Evolutionary conservation across 495 filamentous ascomycete genomes (phyloP), one percentile per base, ranked within the genome.

Genomic region (Hypoxylon cercidicola): DNA sequence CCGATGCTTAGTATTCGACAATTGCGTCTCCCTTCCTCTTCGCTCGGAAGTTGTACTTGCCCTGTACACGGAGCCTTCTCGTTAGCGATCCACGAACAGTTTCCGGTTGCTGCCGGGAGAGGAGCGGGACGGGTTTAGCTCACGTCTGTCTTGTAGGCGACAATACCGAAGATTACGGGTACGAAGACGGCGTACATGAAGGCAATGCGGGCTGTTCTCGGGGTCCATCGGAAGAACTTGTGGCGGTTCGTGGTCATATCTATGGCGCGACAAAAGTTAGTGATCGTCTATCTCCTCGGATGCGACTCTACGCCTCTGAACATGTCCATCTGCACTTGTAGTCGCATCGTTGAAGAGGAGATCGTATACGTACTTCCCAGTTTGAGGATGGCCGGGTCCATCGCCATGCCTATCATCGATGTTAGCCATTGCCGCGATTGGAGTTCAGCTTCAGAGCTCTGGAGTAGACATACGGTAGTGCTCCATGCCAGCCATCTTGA

Each of bases 141-240:
- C 82, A 99, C 95, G 75, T 98, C 94, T 23, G 87, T 91, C 58
- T 81, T 83, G 70, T 88, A 96, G 16, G 84, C 91, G 34, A 93
- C 49, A 61, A 88, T 87, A 32, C 87, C 87, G 52, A 97, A 39
- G 32, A 88, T 76, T 28, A 76, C 72, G 5, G 95, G 95, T 19
- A 97, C 83, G 34, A 85, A 77, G 21, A 87, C 77, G 55, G 89
- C 82, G 77, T 92, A 97, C 30, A 87, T 73, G 69, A 97, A 85
- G 3, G 87, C 89, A 62, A 96, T 63, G 82, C 86, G 86, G 20
- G 90, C 92, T 43, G 93, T 95, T 65, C 90, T 83, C 20, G 86
- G 83, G 12, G 89, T 97, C 90, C 91, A 98, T 70, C 91, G 86
- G 85, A 97, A 99, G 86, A 93, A 96, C 79, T 91, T 93, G 86